Percentiles rank a stretch among this genome's conserved stretches.
Evolutionary conservation across 2,329 filamentous ascomycete species (phyloP).

Genomic region (Stagonosporopsis tanaceti): DNA sequence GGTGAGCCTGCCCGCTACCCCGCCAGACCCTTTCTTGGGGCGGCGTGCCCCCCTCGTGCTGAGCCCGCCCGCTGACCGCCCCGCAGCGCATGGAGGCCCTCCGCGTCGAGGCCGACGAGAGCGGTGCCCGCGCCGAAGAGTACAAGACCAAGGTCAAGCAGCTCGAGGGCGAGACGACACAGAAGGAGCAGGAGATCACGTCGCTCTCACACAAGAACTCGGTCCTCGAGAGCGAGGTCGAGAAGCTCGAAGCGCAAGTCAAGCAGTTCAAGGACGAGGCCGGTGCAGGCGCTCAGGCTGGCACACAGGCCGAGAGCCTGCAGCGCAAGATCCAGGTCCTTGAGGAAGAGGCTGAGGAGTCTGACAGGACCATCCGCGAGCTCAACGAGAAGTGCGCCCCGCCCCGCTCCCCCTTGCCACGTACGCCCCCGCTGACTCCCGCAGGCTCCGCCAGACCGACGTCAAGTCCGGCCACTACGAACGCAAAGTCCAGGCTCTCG

Average conservation of each 20-base stretch:
- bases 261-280: constrained; percentile 88
- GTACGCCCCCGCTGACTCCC: constrained; percentile 1
- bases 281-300: constrained; percentile 81
- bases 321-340: constrained; percentile 92
- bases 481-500: constrained; percentile 97
- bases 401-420: background rate
- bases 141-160: constrained; percentile 85
- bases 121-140: constrained; percentile 82
- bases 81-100: constrained; percentile 91
- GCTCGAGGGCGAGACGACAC: constrained; percentile 92
- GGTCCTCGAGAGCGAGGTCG: constrained; percentile 86
- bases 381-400: constrained; percentile 94
- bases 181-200: constrained; percentile 98
- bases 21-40: constrained; percentile 38
- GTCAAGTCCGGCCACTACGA: constrained; percentile 99
- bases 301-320: constrained; percentile 89
- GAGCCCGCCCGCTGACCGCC: constrained; percentile 31
- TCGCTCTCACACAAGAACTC: constrained; percentile 96
- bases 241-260: constrained; percentile 85
- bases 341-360: constrained; percentile 96
- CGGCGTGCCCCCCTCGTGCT: background rate
- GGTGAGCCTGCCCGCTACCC: constrained; percentile 65
- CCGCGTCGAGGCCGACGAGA: constrained; percentile 91
- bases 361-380: constrained; percentile 95
- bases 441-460: constrained; percentile 95